Base-by-base conservation (phyloP, 2,329 filamentous ascomycete genomes). In the Calonectria fujianensis region DNA sequence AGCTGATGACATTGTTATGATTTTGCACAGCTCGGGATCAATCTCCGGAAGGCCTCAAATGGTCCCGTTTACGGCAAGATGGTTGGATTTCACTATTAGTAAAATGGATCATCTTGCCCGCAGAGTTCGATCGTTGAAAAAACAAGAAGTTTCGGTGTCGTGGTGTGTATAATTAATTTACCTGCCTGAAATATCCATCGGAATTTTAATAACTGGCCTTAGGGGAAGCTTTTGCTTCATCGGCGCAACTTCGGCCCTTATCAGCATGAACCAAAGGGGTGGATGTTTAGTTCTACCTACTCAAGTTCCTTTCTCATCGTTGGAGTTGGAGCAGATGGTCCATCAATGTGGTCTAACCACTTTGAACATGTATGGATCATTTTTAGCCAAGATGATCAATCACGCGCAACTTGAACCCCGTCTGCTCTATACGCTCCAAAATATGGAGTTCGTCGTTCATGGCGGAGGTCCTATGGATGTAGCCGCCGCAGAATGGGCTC, bases 161-260 rank as follows among this genome's bases (percentile, higher is more conserved):
- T 51, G 48, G 48, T 51, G 10, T 14, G 48, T 50, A 24, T 29
- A 51, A 24, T 24, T 51, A 8, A 20, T 51, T 7, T 24, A 7
- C 18, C 9, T 11, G 20, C 45, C 10, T 50, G 5, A 11, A 5
- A 7, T 50, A 11, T 50, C 45, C 20, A 7, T 50, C 24, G 45
- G 3, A 11, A 29, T 13, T 13, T 24, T 29, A 51, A 51, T 5
- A 11, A 7, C 8, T 51, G 10, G 18, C 3, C 5, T 8, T 52
- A 52, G 50, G 50, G 50, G 50, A 52, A 52, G 50, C 50, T 52
- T 52, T 52, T 52, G 50, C 27, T 52, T 16, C 13, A 52, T 52
- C 27, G 50, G 50, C 24, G 24, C 50, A 18, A 52, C 11, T 31
- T 52, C 50, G 3, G 50, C 50, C 13, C 18, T 52, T 5, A 31